Base-by-base conservation (phyloP, 139 green algal genomes). In the Chlamydomonas sphaeroides region DNA sequence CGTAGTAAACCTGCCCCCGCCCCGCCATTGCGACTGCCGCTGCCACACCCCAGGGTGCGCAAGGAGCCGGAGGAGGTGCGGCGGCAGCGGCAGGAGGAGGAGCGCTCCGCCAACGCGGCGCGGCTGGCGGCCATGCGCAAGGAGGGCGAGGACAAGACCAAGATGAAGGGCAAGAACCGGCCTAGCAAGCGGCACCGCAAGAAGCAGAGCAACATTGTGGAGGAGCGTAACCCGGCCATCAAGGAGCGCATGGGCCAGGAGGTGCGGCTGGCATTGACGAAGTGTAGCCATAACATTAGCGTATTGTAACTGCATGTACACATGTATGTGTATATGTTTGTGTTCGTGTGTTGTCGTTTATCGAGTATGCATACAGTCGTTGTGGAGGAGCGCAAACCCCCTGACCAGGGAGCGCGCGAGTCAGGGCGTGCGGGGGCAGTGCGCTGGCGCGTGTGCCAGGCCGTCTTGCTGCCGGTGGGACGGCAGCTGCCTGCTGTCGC, bases 131-230 rank as follows among this genome's bases (percentile, higher is more conserved):
- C 48, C 28, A 26, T 48, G 65, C 69, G 68, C 23, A 36, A 59
- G 30, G 71, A 86, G 80, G 48, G 72, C 48, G 93, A 95, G 49
- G 84, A 63, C n/a, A 94, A 95, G 88, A 90, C 81, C 39, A 90
- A 89, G 61, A 96, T 98, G 93, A 98, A 98, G 92, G 96, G 96
- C 80, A 97, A 97, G 86, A 98, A 98, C 91, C 95, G 92, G 87
- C 93, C 95, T 30, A 94, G 76, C 32, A 89, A 93, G 84, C 88
- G 90, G 59, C 90, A 95, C 71, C 84, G 89, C 67, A 97, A 96
- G 89, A 98, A 98, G 92, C 94, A 98, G 89, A 78, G 81, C 65
- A 98, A 98, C 87, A 92, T 99, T 76, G 93, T 99, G 30, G 93
- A 97, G 88, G 94, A 93, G 66, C 89, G 86, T 70, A 91, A 90